Conservation (phyloP, 2,329 filamentous ascomycete genomes). For the Alternaria triticina region DNA sequence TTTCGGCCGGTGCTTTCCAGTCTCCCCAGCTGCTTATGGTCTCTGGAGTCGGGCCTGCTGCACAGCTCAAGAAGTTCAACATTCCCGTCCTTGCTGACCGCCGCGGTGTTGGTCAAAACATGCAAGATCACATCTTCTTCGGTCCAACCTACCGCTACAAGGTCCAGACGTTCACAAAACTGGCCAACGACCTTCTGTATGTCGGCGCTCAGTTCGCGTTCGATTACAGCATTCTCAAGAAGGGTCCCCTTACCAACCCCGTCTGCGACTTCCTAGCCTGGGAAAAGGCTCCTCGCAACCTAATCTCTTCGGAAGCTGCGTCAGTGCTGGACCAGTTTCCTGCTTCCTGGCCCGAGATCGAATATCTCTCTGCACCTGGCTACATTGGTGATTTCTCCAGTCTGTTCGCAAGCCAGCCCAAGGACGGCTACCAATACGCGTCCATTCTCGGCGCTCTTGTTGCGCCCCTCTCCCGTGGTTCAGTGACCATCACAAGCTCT, state of each 20-base stretch:
- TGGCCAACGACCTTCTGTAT: conserved; percentile 29
- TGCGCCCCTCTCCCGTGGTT: conserved; percentile 45
- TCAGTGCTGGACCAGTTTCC: conserved; percentile 18
- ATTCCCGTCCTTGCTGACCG: conserved; percentile 30
- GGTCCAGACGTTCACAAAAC: conserved; percentile 18
- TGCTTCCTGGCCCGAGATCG: conserved; percentile 34
- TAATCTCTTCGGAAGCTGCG: conserved; percentile 12
- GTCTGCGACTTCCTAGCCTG: conserved; percentile 31
- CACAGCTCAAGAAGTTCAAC: conserved; percentile 16
- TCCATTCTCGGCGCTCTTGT: conserved; percentile 40
- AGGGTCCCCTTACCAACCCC: conserved; percentile 26
- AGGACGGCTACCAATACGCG: conserved; percentile 40
- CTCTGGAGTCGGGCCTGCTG: conserved; percentile 44
- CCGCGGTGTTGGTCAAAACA: conserved; percentile 37
- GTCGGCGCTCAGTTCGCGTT: conserved; percentile 7
- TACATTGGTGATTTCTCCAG: conserved; percentile 26
- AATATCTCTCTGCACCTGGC: conserved; percentile 23
- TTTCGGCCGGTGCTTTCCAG: conserved; percentile 54
- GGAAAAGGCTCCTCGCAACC: conserved; percentile 29
- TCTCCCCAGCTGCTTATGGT: conserved; percentile 51
- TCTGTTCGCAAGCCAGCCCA: conserved; percentile 26
- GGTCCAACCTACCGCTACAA: conserved; percentile 27
- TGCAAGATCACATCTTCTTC: conserved; percentile 29
- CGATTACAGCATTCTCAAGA: conserved; percentile 11
- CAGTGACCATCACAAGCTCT: conserved; percentile 39